Conservation (phyloP, 2,329 filamentous ascomycete genomes). For the Talaromyces funiculosus region DNA sequence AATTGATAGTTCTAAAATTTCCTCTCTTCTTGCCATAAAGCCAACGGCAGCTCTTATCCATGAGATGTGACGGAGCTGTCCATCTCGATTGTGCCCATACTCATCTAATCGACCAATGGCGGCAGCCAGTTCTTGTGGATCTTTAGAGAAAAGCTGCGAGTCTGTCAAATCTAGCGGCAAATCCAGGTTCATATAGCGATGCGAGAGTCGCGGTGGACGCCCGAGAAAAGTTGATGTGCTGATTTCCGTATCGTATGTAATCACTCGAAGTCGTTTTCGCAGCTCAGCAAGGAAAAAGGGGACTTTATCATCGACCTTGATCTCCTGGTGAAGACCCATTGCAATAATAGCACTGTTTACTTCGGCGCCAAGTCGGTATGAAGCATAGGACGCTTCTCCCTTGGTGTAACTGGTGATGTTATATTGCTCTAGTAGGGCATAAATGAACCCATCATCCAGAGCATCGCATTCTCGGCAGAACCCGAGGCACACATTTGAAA, state of each 20-base stretch:
- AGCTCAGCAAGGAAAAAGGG: neutral
- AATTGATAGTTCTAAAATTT: neutral
- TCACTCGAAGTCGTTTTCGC: neutral
- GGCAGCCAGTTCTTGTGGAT: neutral
- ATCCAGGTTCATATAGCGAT: neutral
- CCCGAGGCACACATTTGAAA: neutral
- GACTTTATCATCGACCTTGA: neutral
- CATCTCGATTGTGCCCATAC: neutral
- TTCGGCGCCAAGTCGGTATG: neutral
- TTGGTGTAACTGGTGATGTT: neutral
- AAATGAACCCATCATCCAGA: neutral
- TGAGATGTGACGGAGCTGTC: neutral
- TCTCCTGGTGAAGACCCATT: neutral
- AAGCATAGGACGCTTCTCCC: neutral
- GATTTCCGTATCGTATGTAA: neutral
- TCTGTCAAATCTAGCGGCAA: neutral
- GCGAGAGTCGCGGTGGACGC: neutral
- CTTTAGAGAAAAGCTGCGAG: neutral
- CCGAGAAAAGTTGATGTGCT: neutral
- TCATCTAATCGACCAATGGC: neutral
- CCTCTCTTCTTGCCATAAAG: neutral
- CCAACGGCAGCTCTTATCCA: neutral
- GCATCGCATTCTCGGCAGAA: neutral
- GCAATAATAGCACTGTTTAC: neutral
- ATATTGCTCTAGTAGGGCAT: neutral